These are phyloP conservation scores for Podospora australis DNA, from an alignment of 495 filamentous ascomycete genomes.

Conservation along the genomic window DNA sequence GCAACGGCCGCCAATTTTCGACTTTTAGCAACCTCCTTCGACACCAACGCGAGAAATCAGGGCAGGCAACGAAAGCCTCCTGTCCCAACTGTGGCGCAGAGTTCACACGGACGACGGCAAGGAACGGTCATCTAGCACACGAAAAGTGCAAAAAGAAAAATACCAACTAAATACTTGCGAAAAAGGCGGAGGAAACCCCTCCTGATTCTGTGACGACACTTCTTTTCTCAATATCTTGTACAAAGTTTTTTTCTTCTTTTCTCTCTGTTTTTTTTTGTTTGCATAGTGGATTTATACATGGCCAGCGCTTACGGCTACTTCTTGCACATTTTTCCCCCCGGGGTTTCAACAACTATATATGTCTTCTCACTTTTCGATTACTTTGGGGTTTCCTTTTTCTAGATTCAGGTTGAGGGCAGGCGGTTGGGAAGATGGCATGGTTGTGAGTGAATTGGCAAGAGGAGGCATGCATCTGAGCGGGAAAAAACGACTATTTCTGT, in stretches of 20 bases:
- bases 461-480: too few relatives aligned
- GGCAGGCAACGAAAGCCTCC: conserved; percentile 75
- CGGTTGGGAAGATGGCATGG: too few relatives aligned
- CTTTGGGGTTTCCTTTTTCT: not conserved
- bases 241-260: conserved; percentile 3
- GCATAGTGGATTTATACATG: not conserved
- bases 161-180: conserved; percentile 17
- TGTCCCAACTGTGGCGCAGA: conserved; percentile 86
- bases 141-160: conserved; percentile 78
- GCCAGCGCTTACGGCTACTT: not conserved
- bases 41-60: conserved; percentile 91
- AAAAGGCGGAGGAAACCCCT: not conserved
- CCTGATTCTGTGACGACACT: not conserved
- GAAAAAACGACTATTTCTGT: too few relatives aligned
- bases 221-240: not conserved
- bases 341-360: conserved; percentile 1
- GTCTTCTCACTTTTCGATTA: not conserved
- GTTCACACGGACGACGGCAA: conserved; percentile 84
- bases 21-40: conserved; percentile 91
- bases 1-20: conserved; percentile 88
- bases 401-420: not conserved
- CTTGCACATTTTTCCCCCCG: not conserved
- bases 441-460: too few relatives aligned
- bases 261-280: not conserved
- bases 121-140: conserved; percentile 81